Evolutionary conservation across 2,329 filamentous ascomycete species (phyloP), one percentile per base, ranked within the genome.

Genomic region (Beauveria sp.): DNA sequence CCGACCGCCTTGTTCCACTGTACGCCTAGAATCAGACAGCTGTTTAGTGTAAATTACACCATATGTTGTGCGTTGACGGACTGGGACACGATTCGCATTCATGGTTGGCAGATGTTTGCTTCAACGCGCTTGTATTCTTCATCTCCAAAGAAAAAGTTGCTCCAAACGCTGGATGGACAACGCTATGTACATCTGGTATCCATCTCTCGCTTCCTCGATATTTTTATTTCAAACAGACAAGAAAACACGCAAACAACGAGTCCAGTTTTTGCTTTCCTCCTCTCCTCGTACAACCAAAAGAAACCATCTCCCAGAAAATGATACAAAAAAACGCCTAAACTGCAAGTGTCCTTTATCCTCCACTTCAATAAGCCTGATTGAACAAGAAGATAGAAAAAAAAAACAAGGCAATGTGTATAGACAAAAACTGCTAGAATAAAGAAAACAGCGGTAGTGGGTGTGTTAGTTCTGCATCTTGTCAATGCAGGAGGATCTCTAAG

Each of bases 161-260:
- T 48, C 38, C 48, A 10, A 46, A 20, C 42, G 26, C 50, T 34
- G 5, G 50, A 46, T 46, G 60, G 53, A 45, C 28, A 43, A 58
- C 59, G 54, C 54, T 62, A 63, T 63, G 45, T 60, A 63, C 57
- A 61, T 51, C 54, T 57, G 45, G 51, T 46, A 63, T 52, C 57
- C 50, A 48, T 48, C 59, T 61, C 51, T 48, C 57, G 16, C 56
- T 42, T 38, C 42, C 49, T 34, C 40, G 22, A 14, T n/a, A n/a
- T n/a, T 26, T 50, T 28, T 28, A 2, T n/a, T 42, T 10, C 34
- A 6, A 40, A 20, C 31, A n/a, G 12, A 28, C 34, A 42, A 50
- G 28, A 49, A n/a, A 43, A 20, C 24, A 45, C 22, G 40, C 52
- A 26, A 55, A 42, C 4, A 53, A 53, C 34, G 28, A 55, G 38